Conservation (phyloP, 345 rosid species). For the Lepidium didymum region DNA sequence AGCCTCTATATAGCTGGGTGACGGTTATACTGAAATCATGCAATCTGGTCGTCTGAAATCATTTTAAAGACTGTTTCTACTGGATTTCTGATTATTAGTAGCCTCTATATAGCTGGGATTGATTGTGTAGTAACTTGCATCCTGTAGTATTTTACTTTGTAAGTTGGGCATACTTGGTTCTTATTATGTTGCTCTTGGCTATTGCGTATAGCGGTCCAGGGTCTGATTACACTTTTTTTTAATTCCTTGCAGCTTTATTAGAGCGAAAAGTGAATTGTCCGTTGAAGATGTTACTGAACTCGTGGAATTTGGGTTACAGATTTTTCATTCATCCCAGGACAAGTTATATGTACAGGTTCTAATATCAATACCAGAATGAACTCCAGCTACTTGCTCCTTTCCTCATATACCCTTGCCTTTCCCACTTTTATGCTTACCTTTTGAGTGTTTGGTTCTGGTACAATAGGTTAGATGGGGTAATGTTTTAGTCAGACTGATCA, state of each 20-base stretch:
- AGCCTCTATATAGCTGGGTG: too few species aligned
- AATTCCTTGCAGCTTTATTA: slow-evolving; percentile 53
- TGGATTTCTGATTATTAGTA: slow-evolving; percentile 1
- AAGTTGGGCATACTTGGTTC: background rate
- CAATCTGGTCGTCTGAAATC: background rate
- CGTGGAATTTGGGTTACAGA: slow-evolving; percentile 58
- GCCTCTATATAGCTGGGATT: slow-evolving; percentile 9
- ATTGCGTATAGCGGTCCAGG: background rate
- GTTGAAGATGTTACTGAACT: slow-evolving; percentile 69
- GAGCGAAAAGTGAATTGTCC: slow-evolving; percentile 82
- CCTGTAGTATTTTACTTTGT: background rate
- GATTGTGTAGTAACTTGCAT: background rate
- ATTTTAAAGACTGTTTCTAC: background rate
- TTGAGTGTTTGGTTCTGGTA: slow-evolving; percentile 14
- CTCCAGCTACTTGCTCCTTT: slow-evolving; percentile 10
- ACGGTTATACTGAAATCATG: background rate
- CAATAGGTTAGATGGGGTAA: slow-evolving; percentile 95
- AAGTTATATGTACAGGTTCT: slow-evolving; percentile 86
- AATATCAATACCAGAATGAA: background rate
- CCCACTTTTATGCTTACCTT: slow-evolving; percentile 1
- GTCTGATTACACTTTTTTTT: background rate
- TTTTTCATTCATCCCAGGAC: slow-evolving; percentile 61
- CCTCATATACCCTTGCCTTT: background rate
- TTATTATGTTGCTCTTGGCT: slow-evolving; percentile 4
- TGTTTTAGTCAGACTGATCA: slow-evolving; percentile 65